phyloP scores from a whole-genome alignment of 2,329 filamentous ascomycete genomes.

The Colletotrichum sublineola region DNA sequence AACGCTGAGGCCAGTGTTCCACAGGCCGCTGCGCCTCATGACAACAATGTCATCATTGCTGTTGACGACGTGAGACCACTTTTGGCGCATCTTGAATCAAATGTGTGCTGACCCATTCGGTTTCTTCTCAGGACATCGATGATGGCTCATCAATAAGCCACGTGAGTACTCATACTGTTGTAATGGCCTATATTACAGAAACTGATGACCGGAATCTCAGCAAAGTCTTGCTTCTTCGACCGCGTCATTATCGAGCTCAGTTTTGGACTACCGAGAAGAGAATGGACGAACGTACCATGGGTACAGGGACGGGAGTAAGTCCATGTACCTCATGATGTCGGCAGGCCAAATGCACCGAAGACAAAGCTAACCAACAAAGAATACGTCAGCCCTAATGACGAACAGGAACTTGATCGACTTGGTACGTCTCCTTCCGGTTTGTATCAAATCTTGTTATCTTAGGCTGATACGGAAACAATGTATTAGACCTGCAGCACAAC shows the following conservation, averaged over 20 bases:
- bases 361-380: neutral
- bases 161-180: neutral
- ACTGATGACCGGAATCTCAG: neutral
- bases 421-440: neutral
- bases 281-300: slow-evolving; percentile 55
- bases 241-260: neutral
- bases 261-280: slow-evolving; percentile 41
- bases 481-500: slow-evolving; percentile 6
- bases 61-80: neutral
- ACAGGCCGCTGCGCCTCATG: neutral
- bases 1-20: neutral
- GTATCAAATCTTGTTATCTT: accelerated
- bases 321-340: neutral
- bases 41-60: neutral
- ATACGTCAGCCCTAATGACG: slow-evolving; percentile 25
- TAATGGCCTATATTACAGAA: neutral
- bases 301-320: slow-evolving; percentile 36
- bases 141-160: neutral
- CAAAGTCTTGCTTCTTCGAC: neutral
- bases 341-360: accelerated
- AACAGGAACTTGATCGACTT: slow-evolving; percentile 2
- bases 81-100: accelerated
- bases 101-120: neutral
- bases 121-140: neutral
- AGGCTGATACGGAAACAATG: neutral